Percentiles rank a stretch among this genome's conserved stretches.
Evolutionary conservation across 1,139 yeast genomes (phyloP).

Genomic region (Pneumocystis canis): DNA sequence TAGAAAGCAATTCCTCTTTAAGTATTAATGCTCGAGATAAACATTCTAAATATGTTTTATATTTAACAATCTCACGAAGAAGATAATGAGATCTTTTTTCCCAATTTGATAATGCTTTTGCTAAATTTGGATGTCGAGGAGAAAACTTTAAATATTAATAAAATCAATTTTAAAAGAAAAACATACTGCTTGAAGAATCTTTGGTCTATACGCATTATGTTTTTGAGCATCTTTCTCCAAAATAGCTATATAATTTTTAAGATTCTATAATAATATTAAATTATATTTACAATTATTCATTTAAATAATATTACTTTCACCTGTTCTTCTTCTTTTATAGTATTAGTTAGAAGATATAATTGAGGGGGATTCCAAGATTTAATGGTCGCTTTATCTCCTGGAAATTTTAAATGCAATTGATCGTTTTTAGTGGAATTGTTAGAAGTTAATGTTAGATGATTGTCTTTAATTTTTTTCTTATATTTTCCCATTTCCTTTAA

Average conservation of each 20-base stretch:
- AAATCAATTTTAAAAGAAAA: slow-evolving; percentile 11
- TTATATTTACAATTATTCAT: background rate
- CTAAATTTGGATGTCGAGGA: slow-evolving; percentile 18
- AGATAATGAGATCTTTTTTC: slow-evolving; percentile 22
- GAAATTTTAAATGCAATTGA: slow-evolving; percentile 6
- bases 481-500: slow-evolving; percentile 1
- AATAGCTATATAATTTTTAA: slow-evolving; percentile 17
- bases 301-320: background rate
- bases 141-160: slow-evolving; percentile 19
- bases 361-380: slow-evolving; percentile 25
- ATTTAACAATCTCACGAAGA: slow-evolving; percentile 23
- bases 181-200: slow-evolving; percentile 1
- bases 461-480: background rate
- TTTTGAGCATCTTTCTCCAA: slow-evolving; percentile 19
- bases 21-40: slow-evolving; percentile 18
- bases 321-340: slow-evolving; percentile 20
- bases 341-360: slow-evolving; percentile 19
- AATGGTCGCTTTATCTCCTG: slow-evolving; percentile 20
- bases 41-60: slow-evolving; percentile 21
- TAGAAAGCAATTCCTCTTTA: background rate
- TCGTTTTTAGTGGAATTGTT: background rate
- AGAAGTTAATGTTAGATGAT: background rate
- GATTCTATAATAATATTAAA: slow-evolving; percentile 13
- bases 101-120: slow-evolving; percentile 25
- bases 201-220: slow-evolving; percentile 17